Conservation (phyloP, 2,329 filamentous ascomycete species). For the Thelonectria rubi region DNA sequence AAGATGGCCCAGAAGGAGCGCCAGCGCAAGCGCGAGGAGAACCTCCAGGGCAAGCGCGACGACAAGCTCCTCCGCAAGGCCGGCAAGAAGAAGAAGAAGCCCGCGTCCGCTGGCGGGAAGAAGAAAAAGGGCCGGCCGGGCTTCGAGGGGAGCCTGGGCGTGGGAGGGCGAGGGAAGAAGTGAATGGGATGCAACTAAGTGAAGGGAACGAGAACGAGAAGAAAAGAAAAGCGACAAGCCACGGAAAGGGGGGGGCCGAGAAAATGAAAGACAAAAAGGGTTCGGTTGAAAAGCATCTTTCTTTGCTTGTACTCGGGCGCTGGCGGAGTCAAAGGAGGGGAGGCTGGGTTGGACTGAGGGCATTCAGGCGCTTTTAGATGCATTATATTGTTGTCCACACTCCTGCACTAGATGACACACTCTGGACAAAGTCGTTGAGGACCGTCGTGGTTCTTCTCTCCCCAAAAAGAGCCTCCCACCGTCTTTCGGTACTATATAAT, state of each 20-base stretch:
- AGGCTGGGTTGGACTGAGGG: constrained; percentile 15
- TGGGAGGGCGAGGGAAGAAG: constrained; percentile 62
- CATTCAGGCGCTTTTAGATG: constrained; percentile 21
- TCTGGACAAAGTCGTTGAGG: neutral
- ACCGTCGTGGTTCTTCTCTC: neutral
- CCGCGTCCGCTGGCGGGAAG: constrained; percentile 43
- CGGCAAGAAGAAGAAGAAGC: constrained; percentile 60
- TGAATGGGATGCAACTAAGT: constrained; percentile 4
- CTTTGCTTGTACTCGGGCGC: constrained; percentile 36
- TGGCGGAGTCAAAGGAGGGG: constrained; percentile 38
- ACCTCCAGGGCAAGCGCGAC: constrained; percentile 74
- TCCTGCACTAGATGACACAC: constrained; percentile 17
- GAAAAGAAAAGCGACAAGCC: constrained; percentile 7
- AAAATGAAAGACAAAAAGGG: constrained; percentile 5
- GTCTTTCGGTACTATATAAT: too few species aligned
- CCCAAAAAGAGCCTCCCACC: too few species aligned
- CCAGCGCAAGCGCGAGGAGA: constrained; percentile 84
- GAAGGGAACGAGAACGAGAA: neutral
- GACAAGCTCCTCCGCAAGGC: constrained; percentile 71
- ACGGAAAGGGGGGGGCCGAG: constrained; percentile 1
- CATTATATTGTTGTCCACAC: constrained; percentile 14
- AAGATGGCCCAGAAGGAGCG: constrained; percentile 79
- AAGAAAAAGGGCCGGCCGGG: constrained; percentile 66
- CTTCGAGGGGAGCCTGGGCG: constrained; percentile 74
- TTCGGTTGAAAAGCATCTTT: constrained; percentile 16